Evolutionary conservation across 78 protist species (phyloP).

Genomic region (Dictyostelium capitatum): DNA sequence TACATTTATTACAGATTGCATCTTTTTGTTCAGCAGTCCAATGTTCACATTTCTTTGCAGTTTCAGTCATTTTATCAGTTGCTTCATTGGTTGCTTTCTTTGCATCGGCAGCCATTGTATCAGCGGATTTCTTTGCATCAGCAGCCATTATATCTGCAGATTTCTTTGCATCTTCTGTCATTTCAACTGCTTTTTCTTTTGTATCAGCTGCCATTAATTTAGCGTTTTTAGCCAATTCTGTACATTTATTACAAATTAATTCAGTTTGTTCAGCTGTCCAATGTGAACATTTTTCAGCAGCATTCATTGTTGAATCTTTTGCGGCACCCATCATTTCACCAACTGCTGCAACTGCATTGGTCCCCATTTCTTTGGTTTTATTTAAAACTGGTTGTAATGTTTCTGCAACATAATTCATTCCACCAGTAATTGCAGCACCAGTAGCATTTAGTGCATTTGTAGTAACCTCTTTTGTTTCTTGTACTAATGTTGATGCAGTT

Average conservation of each 20-base stretch:
- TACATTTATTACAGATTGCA: slow-evolving; percentile 13
- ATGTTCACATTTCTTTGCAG: slow-evolving; percentile 32
- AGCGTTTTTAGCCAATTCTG: background rate
- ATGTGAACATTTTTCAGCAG: slow-evolving; percentile 4
- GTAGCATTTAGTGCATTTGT: slow-evolving; percentile 25
- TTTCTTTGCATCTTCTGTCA: slow-evolving; percentile 5
- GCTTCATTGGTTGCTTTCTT: background rate
- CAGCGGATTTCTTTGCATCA: background rate
- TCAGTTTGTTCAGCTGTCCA: slow-evolving; percentile 17
- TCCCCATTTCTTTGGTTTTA: slow-evolving; percentile 57
- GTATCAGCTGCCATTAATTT: background rate
- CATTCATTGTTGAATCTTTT: background rate
- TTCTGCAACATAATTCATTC: slow-evolving; percentile 4
- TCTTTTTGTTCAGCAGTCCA: slow-evolving; percentile 21
- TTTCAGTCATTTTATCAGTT: background rate
- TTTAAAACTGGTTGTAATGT: slow-evolving; percentile 62
- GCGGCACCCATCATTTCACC: slow-evolving; percentile 9
- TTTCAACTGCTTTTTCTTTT: slow-evolving; percentile 2
- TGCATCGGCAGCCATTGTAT: background rate
- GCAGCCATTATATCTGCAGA: background rate
- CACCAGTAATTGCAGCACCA: slow-evolving; percentile 15
- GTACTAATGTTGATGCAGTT: background rate
- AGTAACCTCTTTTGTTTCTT: background rate
- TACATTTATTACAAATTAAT: slow-evolving; percentile 14
- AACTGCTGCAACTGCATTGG: slow-evolving; percentile 1